phyloP scores from a whole-genome alignment of 2,329 filamentous ascomycete genomes.

The Colletotrichum cereale region DNA sequence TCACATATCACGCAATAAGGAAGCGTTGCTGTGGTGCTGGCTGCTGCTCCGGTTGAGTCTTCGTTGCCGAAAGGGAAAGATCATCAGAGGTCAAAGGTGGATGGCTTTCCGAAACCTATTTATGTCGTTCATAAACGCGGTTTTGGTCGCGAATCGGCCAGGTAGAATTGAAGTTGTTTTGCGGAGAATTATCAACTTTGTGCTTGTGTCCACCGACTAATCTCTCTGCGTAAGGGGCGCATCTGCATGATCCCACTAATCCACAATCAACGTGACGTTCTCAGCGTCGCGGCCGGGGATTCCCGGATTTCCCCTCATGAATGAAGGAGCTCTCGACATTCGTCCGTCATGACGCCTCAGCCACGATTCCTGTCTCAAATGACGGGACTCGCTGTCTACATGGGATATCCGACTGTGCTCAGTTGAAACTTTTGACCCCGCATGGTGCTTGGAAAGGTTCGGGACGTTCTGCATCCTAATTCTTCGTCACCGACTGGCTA shows the following conservation, averaged over 20 bases:
- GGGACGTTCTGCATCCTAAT: slow-evolving; percentile 13
- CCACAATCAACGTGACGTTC: slow-evolving; percentile 24
- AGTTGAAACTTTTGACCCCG: not conserved
- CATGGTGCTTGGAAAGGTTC: slow-evolving; percentile 22
- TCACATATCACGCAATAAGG: not conserved
- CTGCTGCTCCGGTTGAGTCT: not conserved
- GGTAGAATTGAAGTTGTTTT: slow-evolving; percentile 9
- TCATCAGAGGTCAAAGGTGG: slow-evolving; percentile 3
- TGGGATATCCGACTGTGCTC: slow-evolving; percentile 2
- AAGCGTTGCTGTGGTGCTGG: slow-evolving; percentile 16
- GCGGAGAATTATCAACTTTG: slow-evolving; percentile 24
- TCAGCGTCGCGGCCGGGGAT: not conserved
- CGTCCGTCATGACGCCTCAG: not conserved
- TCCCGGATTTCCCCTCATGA: slow-evolving; percentile 10
- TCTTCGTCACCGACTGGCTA: slow-evolving; percentile 3
- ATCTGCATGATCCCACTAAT: slow-evolving; percentile 14
- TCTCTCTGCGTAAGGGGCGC: slow-evolving; percentile 20
- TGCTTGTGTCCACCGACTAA: slow-evolving; percentile 27
- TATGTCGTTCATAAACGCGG: slow-evolving; percentile 11
- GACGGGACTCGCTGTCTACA: slow-evolving; percentile 11
- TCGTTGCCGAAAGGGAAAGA: not conserved
- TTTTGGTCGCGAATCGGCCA: not conserved
- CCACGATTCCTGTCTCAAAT: not conserved
- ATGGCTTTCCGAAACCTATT: slow-evolving; percentile 20
- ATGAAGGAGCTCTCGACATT: not conserved